Evolutionary conservation across 2,329 filamentous ascomycete species (phyloP), one percentile per base, ranked within the genome.

Genomic region (Diaporthe capsici): DNA sequence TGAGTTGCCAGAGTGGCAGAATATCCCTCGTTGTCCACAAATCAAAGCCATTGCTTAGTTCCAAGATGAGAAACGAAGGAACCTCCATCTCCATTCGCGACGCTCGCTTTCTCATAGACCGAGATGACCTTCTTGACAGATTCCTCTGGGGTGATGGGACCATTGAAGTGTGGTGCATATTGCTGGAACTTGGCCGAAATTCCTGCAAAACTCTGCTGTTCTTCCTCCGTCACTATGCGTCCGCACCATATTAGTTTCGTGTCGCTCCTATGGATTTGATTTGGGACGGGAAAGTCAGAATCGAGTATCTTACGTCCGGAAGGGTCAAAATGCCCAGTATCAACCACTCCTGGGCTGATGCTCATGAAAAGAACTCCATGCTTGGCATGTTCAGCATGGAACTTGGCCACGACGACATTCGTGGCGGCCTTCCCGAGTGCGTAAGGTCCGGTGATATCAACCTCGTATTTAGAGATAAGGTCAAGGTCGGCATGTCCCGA

Each of bases 351-450:
- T 0, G 90, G 90, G 28, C 84, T 86, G 20, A 92, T 80, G 17
- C 82, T 83, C 76, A 92, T 77, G 80, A 91, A 89, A 0, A 90
- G 79, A 0, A 92, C 84, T 0, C 88, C 89, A 0, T 91, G 83
- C 42, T 85, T 83, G 60, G 82, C 84, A 76, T 89, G 88, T 77
- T 88, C 82, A 0, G 85, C 86, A 73, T 83, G 86, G 79, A 86
- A 91, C 81, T 92, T 92, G 75, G 87, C 87, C 2, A 90, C 82
- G 1, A 86, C 83, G 22, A 87, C 80, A 78, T 92, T 92, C 49
- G 88, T 28, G 0, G 87, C 90, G 0, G 85, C 89, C 80, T 91
- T 90, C 79, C 83, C 87, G 28, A 85, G 83, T 1, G 87, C 77
- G 77, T 92, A 92, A 0, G 85, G 79, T 0, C 82, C 76, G 0